phyloP scores from a whole-genome alignment of 306 rosid genomes.

The Malus asiatica region DNA sequence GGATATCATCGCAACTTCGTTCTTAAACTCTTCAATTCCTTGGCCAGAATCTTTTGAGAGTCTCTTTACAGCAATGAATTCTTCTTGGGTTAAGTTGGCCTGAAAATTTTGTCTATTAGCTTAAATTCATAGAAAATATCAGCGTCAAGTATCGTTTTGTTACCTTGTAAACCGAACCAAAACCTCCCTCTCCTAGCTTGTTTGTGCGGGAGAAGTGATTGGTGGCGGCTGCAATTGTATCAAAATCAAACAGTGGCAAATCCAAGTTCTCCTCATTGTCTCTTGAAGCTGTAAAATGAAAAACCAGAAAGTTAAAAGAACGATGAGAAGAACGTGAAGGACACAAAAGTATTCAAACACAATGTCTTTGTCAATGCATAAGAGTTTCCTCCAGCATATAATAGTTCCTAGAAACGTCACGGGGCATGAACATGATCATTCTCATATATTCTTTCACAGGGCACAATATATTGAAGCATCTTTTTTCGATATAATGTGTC shows the following conservation, averaged over 20 bases:
- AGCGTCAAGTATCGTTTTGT: not conserved
- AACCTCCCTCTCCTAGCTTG: constrained; percentile 50
- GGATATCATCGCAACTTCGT: constrained; percentile 18
- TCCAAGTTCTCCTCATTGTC: constrained; percentile 24
- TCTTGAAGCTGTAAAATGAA: constrained; percentile 6
- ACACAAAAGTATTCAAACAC: not conserved
- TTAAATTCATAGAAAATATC: not conserved
- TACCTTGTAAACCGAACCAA: constrained; percentile 56
- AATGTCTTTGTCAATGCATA: not conserved
- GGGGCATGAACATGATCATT: not conserved
- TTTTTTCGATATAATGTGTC: not conserved
- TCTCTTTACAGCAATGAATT: constrained; percentile 22
- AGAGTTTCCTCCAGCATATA: not conserved
- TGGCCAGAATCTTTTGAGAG: constrained; percentile 19
- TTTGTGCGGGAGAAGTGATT: constrained; percentile 28
- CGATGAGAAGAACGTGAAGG: not conserved
- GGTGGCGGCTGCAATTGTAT: constrained; percentile 36
- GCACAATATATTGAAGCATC: not conserved
- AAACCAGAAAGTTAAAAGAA: too few species aligned
- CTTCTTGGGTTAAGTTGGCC: constrained; percentile 7
- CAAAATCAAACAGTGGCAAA: constrained; percentile 38
- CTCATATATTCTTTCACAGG: not conserved
- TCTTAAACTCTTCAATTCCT: constrained; percentile 25
- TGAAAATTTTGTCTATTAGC: not conserved
- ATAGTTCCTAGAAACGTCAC: not conserved